A percentile compares a stretch with the other conserved stretches of the same genome.
Conservation (phyloP, 768 basidiomycete genomes). For the Termitomyces sp. region DNA sequence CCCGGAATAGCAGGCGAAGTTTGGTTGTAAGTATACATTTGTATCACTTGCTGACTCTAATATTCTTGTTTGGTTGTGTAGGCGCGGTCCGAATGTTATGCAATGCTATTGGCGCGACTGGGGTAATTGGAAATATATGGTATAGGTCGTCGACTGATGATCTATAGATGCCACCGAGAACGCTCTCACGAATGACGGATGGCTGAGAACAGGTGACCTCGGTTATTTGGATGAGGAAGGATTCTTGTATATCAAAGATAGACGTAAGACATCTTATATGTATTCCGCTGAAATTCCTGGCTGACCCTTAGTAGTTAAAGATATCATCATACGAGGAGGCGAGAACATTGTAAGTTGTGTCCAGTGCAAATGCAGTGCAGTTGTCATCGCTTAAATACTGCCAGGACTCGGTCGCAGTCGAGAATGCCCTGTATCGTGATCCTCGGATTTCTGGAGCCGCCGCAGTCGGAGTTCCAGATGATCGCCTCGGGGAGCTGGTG, state of each 20-base stretch:
- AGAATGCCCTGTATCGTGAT: slow-evolving; percentile 55
- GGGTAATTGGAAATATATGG: slow-evolving; percentile 21
- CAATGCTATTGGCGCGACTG: slow-evolving; percentile 56
- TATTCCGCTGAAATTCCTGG: background rate
- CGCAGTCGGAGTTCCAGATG: slow-evolving; percentile 54
- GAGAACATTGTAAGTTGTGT: slow-evolving; percentile 48
- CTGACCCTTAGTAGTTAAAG: slow-evolving; percentile 37
- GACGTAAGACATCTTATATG: slow-evolving; percentile 26
- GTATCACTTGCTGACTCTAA: background rate
- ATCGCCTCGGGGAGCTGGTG: slow-evolving; percentile 55
- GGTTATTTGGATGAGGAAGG: slow-evolving; percentile 50
- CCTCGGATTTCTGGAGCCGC: slow-evolving; percentile 49
- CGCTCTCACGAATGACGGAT: slow-evolving; percentile 46
- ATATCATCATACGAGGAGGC: slow-evolving; percentile 59
- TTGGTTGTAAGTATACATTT: slow-evolving; percentile 35
- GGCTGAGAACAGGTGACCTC: slow-evolving; percentile 53
- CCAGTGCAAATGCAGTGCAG: too few relatives aligned
- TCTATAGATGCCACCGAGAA: slow-evolving; percentile 36
- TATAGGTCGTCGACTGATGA: background rate
- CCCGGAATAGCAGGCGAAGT: slow-evolving; percentile 39
- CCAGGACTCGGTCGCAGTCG: slow-evolving; percentile 54
- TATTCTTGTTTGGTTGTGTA: slow-evolving; percentile 10
- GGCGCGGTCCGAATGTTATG: slow-evolving; percentile 61
- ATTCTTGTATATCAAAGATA: slow-evolving; percentile 54
- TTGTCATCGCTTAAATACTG: background rate